These are phyloP conservation scores for Diaporthe velutina DNA, from an alignment of 2,329 filamentous ascomycete genomes.

Conservation along the genomic window DNA sequence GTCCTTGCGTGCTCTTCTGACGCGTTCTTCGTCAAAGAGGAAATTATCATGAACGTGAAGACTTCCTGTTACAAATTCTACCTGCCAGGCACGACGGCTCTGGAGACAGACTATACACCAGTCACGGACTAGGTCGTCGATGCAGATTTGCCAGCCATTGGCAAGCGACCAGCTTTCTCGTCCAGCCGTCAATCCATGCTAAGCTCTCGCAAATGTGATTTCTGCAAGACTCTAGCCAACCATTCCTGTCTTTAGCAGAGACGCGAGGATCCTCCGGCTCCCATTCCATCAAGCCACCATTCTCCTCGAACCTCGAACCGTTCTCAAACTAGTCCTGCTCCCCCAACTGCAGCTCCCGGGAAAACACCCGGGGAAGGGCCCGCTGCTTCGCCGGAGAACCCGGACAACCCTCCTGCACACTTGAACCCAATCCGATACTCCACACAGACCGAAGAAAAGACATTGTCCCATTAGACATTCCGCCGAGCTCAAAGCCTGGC, in stretches of 20 bases:
- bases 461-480: not conserved
- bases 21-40: no score
- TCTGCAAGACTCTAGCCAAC: not conserved
- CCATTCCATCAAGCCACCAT: no score
- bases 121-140: not conserved
- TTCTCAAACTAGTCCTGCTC: not conserved
- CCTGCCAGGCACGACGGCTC: no score
- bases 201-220: not conserved
- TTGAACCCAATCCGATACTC: no score
- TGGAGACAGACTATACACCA: not conserved
- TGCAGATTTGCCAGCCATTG: no score
- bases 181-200: not conserved
- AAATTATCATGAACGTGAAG: no score
- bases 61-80: no score
- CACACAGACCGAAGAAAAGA: accelerated
- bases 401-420: not conserved
- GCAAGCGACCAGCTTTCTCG: not conserved
- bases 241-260: not conserved
- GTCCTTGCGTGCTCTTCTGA: no score
- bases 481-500: not conserved
- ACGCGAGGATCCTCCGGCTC: not conserved
- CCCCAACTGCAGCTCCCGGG: accelerated
- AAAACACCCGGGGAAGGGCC: not conserved
- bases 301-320: not conserved
- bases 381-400: not conserved